These are phyloP conservation scores for Naganishia vaughanmartiniae DNA, from an alignment of 768 basidiomycete genomes.

Conservation along the genomic window DNA sequence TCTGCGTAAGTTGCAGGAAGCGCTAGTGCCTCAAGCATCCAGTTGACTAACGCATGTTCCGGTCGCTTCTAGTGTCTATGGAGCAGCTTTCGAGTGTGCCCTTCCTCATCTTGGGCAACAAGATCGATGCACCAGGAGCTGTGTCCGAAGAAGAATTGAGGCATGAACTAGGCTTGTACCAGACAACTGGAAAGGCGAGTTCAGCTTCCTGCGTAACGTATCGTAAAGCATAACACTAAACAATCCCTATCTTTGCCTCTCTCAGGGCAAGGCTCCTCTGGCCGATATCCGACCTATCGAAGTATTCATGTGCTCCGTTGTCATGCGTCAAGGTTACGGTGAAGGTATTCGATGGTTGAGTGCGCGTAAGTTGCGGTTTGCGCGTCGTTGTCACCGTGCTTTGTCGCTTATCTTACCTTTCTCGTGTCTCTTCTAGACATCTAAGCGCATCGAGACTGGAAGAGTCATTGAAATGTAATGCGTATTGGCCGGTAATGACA, in stretches of 20 bases:
- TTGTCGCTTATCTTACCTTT: not conserved
- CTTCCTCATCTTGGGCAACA: slow-evolving; percentile 97
- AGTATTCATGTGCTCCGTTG: slow-evolving; percentile 99
- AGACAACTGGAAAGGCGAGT: slow-evolving; percentile 95
- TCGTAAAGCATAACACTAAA: slow-evolving; percentile 13
- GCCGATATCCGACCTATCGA: slow-evolving; percentile 97
- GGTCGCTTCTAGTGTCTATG: slow-evolving; percentile 62
- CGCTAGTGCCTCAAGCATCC: not conserved
- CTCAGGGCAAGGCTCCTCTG: slow-evolving; percentile 94
- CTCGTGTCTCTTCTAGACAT: not conserved
- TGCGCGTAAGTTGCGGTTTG: slow-evolving; percentile 9
- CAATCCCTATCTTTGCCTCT: not conserved
- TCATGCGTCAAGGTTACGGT: slow-evolving; percentile 96
- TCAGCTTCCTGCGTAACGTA: not conserved
- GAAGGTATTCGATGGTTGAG: slow-evolving; percentile 95
- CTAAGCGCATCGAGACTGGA: not conserved
- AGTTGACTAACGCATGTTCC: not conserved
- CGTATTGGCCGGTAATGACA: too few species aligned
- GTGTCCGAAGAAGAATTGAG: slow-evolving; percentile 97
- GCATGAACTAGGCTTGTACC: slow-evolving; percentile 85
- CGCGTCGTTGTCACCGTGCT: not conserved
- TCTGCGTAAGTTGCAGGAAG: slow-evolving; percentile 56
- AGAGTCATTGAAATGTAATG: too few species aligned
- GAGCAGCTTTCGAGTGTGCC: slow-evolving; percentile 94
- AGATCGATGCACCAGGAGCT: slow-evolving; percentile 97